Evolutionary conservation across 1,139 yeast species (phyloP), one percentile per base, ranked within the genome.

Genomic region (Suhomyces yuchorum): DNA sequence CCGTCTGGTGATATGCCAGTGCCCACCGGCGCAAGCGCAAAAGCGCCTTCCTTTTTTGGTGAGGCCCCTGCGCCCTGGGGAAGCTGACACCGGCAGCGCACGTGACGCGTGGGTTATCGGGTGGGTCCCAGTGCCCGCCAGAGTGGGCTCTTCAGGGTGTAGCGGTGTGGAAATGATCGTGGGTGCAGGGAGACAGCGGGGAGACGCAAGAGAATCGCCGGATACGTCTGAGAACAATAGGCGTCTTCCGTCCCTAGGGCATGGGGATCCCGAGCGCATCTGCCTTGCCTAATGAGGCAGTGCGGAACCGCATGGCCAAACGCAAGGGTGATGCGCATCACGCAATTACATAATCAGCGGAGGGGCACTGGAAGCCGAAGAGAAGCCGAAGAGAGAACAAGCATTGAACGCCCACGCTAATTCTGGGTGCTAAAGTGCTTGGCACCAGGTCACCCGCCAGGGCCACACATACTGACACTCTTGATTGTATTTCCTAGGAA

Each of bases 1-100:
- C 11, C 22, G 23, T 34, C 23, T 18, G 37, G 14, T 34, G 37
- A 34, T 22, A 12, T 12, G 30, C 15, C 23, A 12, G 19, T 30
- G 20, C 19, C 30, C 35, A 35, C 42, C 42, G 8, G 44, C 44
- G 39, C 22, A 22, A 34, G 39, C 44, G 44, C 44, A 41, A 41
- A 33, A 12, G 26, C 23, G 4, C 26, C 35, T 41, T 24, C 44
- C 39, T 3, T 5, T 6, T 18, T 18, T 2, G 37, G 37, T 6
- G 17, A 9, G 9, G 34, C 3, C 11, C 23, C 8, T 28, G 9
- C 33, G 24, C 33, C 7, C 23, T 20, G 23, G 23, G 30, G 30
- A 20, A 20, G 23, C 7, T 20, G 23, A 20, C 23, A 20, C 23
- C 23, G 23, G 23, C 4, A 20, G 23, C 4, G 4, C 23, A 20